Conservation (phyloP, 2,329 filamentous ascomycete species). For the Botryosphaeria dothidea region DNA sequence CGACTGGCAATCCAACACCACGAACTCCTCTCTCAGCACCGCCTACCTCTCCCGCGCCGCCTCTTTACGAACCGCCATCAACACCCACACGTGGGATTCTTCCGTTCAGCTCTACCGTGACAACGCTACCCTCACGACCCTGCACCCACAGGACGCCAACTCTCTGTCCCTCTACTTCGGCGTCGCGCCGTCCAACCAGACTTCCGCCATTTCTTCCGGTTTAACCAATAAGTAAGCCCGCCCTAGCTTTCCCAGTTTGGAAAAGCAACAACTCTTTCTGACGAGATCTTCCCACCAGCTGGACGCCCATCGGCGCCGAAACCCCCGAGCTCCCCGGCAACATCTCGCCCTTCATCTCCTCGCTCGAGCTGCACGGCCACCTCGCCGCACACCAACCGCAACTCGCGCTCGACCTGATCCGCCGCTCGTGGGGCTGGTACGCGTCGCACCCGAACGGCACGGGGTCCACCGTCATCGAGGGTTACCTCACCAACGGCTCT, state of each 20-base stretch:
- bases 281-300: constrained; percentile 59
- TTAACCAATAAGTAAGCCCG: not conserved
- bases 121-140: constrained; percentile 42
- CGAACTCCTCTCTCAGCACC: constrained; percentile 25
- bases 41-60: constrained; percentile 26
- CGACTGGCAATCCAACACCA: constrained; percentile 26
- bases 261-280: no score
- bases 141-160: constrained; percentile 53
- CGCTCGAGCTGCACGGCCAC: constrained; percentile 61
- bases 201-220: constrained; percentile 44
- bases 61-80: constrained; percentile 28
- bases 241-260: no score
- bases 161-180: constrained; percentile 34
- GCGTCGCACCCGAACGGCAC: constrained; percentile 59
- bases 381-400: constrained; percentile 49
- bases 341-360: constrained; percentile 60
- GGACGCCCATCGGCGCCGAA: constrained; percentile 57
- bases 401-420: constrained; percentile 58
- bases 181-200: constrained; percentile 49
- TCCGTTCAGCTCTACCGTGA: constrained; percentile 38
- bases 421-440: constrained; percentile 62
- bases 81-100: constrained; percentile 29
- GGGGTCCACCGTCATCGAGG: constrained; percentile 60
- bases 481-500: constrained; percentile 56
- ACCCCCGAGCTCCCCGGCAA: constrained; percentile 60